Base-by-base conservation (phyloP, 352 stramenopile genomes). In the Globisporangium iwayamae region DNA sequence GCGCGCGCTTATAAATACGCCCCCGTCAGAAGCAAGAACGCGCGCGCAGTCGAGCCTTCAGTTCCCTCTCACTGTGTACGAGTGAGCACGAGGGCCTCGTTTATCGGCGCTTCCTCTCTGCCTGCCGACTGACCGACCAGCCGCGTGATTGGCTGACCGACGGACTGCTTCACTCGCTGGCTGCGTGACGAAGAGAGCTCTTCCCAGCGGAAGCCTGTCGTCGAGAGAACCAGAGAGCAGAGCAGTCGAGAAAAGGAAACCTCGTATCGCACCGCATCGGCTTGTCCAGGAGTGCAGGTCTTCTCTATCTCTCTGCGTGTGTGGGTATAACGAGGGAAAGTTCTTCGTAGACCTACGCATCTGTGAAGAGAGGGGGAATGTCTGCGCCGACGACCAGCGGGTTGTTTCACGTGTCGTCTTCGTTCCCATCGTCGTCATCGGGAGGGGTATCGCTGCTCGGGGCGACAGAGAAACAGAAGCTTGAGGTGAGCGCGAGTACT, bases 341-440 rank as follows among this genome's bases (percentile, higher is more conserved):
- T 45, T 43, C 9, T 25, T 61, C 25, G 56, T 53, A 38, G 25
- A 30, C n/a, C 14, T 46, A 11, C 48, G 52, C 10, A 9, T 9
- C 28, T 20, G 41, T 55, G 18, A 22, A 43, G 16, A 53, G 39
- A n/a, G 39, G 30, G 38, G 50, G n/a, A 25, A 63, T 62, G 55
- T 62, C 63, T 20, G 38, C 56, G 34, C 62, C 53, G 25, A 56
- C 62, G 16, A 22, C 62, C 46, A 68, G 63, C 47, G 63, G 63
- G 14, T 68, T 76, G 67, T 71, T 71, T 68, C 66, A 78, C 62
- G 70, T 43, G 58, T 63, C 54, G 62, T 56, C 36, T 56, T 72
- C 62, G 52, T 50, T 51, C 56, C 57, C 67, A 38, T 39, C 68
- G 8, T 59, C 56, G 1, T 73, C 73, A 18, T 18, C 16, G 20